Percentiles rank a stretch among this genome's conserved stretches.
phyloP scores from a whole-genome alignment of 2,329 filamentous ascomycete genomes.

The Verticillium isaacii region DNA sequence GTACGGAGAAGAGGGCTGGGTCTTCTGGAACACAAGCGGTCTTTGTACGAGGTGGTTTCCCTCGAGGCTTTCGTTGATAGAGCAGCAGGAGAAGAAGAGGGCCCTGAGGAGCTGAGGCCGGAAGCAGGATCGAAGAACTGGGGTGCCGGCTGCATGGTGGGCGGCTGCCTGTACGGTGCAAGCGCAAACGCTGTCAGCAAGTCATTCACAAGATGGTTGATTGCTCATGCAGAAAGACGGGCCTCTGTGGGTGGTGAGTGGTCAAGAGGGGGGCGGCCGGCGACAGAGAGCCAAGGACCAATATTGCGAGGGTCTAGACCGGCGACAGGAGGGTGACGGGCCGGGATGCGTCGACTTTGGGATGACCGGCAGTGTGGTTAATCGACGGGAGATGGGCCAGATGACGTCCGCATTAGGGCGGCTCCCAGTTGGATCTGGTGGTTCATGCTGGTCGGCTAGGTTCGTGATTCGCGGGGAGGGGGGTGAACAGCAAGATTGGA shows the following conservation, averaged over 20 bases:
- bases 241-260: neutral
- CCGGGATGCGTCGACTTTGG: neutral
- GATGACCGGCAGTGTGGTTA: neutral
- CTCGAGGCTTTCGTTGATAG: too few relatives aligned
- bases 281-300: neutral
- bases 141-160: neutral
- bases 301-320: constrained; percentile 2
- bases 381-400: constrained; percentile 1
- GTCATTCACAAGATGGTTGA: neutral
- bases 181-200: neutral
- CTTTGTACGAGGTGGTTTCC: neutral
- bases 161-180: neutral
- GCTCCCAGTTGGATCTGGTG: neutral
- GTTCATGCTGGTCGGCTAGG: neutral
- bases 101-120: too few relatives aligned
- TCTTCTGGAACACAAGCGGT: neutral
- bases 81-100: too few relatives aligned
- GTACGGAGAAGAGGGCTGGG: neutral
- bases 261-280: neutral
- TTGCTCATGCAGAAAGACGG: constrained; percentile 1
- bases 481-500: neutral
- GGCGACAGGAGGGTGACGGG: neutral
- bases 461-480: neutral
- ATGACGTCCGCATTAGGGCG: constrained; percentile 1
- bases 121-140: neutral